Evolutionary conservation across 768 basidiomycete species (phyloP).

Genomic region (Tricholoma bakamatsutake): DNA sequence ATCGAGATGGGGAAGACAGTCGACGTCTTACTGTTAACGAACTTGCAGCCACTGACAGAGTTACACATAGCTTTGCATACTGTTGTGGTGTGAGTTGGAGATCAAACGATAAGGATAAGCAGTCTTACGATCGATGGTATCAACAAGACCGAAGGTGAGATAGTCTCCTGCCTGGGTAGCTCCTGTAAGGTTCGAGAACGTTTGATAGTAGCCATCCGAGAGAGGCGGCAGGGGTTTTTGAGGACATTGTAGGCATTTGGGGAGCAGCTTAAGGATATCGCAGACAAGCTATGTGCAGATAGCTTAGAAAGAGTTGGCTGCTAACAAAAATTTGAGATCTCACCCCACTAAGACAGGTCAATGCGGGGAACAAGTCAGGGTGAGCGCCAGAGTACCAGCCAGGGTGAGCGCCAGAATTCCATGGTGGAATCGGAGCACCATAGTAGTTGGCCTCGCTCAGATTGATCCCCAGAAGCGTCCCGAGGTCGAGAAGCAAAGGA

Average conservation of each 20-base stretch:
- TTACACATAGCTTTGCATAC: conserved; percentile 43
- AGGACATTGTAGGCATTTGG: conserved; percentile 35
- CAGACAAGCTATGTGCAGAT: conserved; percentile 27
- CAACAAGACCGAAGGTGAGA: conserved; percentile 39
- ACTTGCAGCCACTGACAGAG: conserved; percentile 32
- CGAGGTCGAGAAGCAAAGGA: conserved; percentile 12
- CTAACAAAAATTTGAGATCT: conserved; percentile 2
- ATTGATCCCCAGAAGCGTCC: conserved; percentile 19
- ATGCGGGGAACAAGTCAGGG: conserved; percentile 19
- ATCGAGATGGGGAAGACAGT: neutral
- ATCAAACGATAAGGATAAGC: neutral
- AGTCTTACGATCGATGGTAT: conserved; percentile 33
- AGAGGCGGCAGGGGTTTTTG: conserved; percentile 10
- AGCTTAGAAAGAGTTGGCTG: neutral
- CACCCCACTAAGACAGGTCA: conserved; percentile 29
- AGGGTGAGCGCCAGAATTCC: conserved; percentile 26
- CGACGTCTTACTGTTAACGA: conserved; percentile 34
- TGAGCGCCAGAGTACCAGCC: conserved; percentile 39
- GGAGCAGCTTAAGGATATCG: conserved; percentile 29
- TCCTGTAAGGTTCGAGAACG: conserved; percentile 35
- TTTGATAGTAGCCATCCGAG: conserved; percentile 29
- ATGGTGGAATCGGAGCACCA: conserved; percentile 33
- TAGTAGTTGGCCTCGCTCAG: conserved; percentile 28
- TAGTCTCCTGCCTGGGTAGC: conserved; percentile 38
- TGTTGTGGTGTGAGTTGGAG: conserved; percentile 11